These are phyloP conservation scores for Endocalyx cinctus DNA, from an alignment of 2,329 filamentous ascomycete species.

Conservation along the genomic window DNA sequence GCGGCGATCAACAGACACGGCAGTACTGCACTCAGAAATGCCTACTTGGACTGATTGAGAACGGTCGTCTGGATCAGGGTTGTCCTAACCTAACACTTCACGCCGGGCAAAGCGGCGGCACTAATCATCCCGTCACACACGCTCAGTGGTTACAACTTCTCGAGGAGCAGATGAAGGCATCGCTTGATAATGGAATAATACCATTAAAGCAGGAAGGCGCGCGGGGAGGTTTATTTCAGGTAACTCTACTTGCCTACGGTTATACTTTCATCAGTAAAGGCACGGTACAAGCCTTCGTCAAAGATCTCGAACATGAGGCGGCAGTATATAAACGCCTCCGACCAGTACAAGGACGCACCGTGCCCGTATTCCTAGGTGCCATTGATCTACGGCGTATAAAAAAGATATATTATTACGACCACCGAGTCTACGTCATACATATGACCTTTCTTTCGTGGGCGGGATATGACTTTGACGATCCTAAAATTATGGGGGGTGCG, in stretches of 20 bases:
- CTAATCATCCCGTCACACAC: conserved; percentile 25
- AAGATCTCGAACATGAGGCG: conserved; percentile 31
- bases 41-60: conserved; percentile 29
- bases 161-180: conserved; percentile 23
- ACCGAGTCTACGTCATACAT: conserved; percentile 25
- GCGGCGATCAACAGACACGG: conserved; percentile 2
- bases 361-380: conserved; percentile 34
- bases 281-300: conserved; percentile 26
- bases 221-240: conserved; percentile 35
- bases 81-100: conserved; percentile 37
- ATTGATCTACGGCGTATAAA: conserved; percentile 29
- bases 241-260: conserved; percentile 35
- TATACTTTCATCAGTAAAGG: conserved; percentile 41
- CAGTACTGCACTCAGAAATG: conserved; percentile 21
- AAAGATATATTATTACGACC: conserved; percentile 29
- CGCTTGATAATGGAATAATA: conserved; percentile 27
- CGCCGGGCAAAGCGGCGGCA: conserved; percentile 4
- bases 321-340: conserved; percentile 30
- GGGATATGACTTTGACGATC: conserved; percentile 13
- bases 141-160: conserved; percentile 26
- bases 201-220: conserved; percentile 25
- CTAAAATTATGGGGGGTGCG: conserved; percentile 4
- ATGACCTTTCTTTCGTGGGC: conserved; percentile 31
- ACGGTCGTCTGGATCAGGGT: conserved; percentile 24
- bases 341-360: conserved; percentile 27